Conservation (phyloP, 345 rosid species). For the Acer saccharum region DNA sequence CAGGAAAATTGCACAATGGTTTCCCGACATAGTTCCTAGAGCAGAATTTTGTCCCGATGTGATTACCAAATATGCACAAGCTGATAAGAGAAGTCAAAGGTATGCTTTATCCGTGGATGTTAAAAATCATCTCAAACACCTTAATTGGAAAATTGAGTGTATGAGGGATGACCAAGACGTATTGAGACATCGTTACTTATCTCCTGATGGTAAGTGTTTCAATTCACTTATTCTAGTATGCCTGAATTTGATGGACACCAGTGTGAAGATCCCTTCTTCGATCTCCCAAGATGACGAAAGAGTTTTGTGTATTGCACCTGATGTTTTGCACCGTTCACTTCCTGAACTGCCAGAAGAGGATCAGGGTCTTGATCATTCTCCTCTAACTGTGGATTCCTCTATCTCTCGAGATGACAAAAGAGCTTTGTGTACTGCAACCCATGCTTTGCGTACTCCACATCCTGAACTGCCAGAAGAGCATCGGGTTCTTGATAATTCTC, state of each 20-base stretch:
- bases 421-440: not conserved
- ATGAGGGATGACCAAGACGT: constrained; percentile 16
- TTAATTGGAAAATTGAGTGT: constrained; percentile 61
- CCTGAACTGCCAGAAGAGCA: constrained; percentile 11
- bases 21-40: constrained; percentile 38
- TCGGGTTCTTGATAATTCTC: constrained; percentile 4
- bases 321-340: constrained; percentile 12
- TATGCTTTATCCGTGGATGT: constrained; percentile 19
- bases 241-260: constrained; percentile 26
- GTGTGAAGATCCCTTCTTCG: not conserved
- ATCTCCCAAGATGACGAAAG: constrained; percentile 21
- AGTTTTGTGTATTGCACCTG: constrained; percentile 2
- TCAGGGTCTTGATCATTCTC: constrained; percentile 3
- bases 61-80: constrained; percentile 36
- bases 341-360: constrained; percentile 10
- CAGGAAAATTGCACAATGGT: constrained; percentile 37
- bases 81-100: not conserved
- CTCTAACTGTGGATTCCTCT: constrained; percentile 14
- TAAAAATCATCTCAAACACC: constrained; percentile 56
- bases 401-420: constrained; percentile 19
- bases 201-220: constrained; percentile 58
- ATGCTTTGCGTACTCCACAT: constrained; percentile 13
- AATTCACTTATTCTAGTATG: constrained; percentile 61
- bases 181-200: constrained; percentile 48
- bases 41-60: constrained; percentile 58